phyloP scores from a whole-genome alignment of 1,139 yeast species.

The Candida smagusa region DNA sequence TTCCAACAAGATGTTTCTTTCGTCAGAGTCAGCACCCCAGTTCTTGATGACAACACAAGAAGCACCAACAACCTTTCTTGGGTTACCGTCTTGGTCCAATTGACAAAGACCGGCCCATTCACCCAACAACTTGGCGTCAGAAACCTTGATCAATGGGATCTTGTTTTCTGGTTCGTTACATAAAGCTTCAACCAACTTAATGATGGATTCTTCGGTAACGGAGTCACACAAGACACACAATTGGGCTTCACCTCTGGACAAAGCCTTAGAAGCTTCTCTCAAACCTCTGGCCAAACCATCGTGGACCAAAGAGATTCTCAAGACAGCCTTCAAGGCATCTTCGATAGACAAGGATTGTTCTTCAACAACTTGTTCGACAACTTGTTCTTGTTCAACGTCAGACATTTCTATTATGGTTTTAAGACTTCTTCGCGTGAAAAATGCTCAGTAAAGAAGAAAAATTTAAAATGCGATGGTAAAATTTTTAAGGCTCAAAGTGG shows the following conservation, averaged over 20 bases:
- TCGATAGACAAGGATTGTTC: conserved; percentile 91
- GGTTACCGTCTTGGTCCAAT: conserved; percentile 99
- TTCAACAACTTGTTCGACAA: conserved; percentile 81
- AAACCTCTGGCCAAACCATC: conserved; percentile 99
- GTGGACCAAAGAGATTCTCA: conserved; percentile 96
- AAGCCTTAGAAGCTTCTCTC: conserved; percentile 99
- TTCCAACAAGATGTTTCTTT: conserved; percentile 94
- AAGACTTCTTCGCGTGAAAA: conserved; percentile 86
- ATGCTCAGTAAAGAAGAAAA: conserved; percentile 66
- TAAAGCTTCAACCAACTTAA: conserved; percentile 98
- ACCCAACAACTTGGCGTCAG: conserved; percentile 99
- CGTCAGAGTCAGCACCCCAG: conserved; percentile 99
- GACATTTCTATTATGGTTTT: conserved; percentile 50
- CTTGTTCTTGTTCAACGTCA: conserved; percentile 86
- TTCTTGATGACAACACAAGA: conserved; percentile 98
- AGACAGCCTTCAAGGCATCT: conserved; percentile 97
- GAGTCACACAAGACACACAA: conserved; percentile 97
- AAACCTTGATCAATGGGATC: conserved; percentile 98
- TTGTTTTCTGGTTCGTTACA: conserved; percentile 97
- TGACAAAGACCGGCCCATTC: conserved; percentile 99
- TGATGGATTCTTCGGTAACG: conserved; percentile 96
- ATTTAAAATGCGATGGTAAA: background rate
- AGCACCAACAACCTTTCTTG: conserved; percentile 99
- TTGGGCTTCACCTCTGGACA: conserved; percentile 96
- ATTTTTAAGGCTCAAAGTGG: too few relatives aligned